These are phyloP conservation scores for Hypoxylon fuscum DNA, from an alignment of 495 filamentous ascomycete species.

Conservation along the genomic window DNA sequence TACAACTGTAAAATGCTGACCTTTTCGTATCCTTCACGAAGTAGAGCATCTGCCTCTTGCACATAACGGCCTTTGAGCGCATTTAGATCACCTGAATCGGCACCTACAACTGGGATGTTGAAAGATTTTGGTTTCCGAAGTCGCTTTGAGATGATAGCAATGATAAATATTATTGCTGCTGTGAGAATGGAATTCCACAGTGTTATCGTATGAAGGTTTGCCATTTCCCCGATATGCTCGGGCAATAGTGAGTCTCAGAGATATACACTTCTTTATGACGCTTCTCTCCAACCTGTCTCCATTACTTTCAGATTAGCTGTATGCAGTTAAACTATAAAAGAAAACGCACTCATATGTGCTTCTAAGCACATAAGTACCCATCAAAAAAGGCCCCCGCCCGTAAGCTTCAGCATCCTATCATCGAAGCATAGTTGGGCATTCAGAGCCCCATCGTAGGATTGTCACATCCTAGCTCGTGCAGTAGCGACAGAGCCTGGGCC, in stretches of 20 bases:
- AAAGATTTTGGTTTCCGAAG: slow-evolving; percentile 26
- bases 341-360: too few relatives aligned
- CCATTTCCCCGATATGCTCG: slow-evolving; percentile 15
- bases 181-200: slow-evolving; percentile 26
- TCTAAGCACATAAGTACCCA: background rate
- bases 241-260: too few relatives aligned
- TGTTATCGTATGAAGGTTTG: slow-evolving; percentile 9
- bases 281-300: too few relatives aligned
- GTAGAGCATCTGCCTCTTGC: slow-evolving; percentile 36
- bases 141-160: slow-evolving; percentile 17
- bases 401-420: slow-evolving; percentile 5
- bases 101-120: slow-evolving; percentile 33
- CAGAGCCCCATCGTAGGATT: slow-evolving; percentile 11
- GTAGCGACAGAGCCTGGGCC: slow-evolving; percentile 6
- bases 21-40: slow-evolving; percentile 41
- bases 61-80: slow-evolving; percentile 37
- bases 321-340: too few relatives aligned
- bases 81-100: slow-evolving; percentile 19
- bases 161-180: slow-evolving; percentile 18
- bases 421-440: background rate
- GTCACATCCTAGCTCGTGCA: slow-evolving; percentile 10
- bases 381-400: background rate
- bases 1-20: slow-evolving; percentile 4
- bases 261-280: too few relatives aligned
- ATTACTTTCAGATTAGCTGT: too few relatives aligned